These are phyloP conservation scores for Leccinum angustisporum DNA, from an alignment of 1,284 basidiomycete species.

Conservation along the genomic window DNA sequence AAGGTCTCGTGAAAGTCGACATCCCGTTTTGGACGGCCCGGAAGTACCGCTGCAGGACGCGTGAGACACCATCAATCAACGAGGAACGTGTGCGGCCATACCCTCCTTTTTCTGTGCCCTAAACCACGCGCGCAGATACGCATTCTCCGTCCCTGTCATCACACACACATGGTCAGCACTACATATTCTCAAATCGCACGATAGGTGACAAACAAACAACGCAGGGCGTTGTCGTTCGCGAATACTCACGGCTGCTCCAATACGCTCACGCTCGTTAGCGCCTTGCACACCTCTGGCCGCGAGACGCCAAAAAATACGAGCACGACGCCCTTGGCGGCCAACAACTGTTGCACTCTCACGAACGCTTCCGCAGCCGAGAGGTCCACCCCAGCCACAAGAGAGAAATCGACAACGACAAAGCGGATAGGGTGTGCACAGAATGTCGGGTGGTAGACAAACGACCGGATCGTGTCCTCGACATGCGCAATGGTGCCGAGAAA, in stretches of 20 bases:
- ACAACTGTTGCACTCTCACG: slow-evolving; percentile 84
- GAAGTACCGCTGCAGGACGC: slow-evolving; percentile 46
- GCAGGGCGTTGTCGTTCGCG: slow-evolving; percentile 4
- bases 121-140: slow-evolving; percentile 79
- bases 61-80: background rate
- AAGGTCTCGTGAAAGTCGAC: slow-evolving; percentile 53
- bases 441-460: too few relatives aligned
- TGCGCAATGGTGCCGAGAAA: too few relatives aligned
- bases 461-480: too few relatives aligned
- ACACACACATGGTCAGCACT: slow-evolving; percentile 16
- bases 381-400: too few relatives aligned
- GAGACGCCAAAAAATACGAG: slow-evolving; percentile 88
- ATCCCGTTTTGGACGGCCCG: too few relatives aligned
- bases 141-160: slow-evolving; percentile 81
- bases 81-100: slow-evolving; percentile 25
- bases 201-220: slow-evolving; percentile 1
- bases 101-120: slow-evolving; percentile 58
- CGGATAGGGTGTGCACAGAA: too few relatives aligned
- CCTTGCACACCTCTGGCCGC: slow-evolving; percentile 63
- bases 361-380: too few relatives aligned
- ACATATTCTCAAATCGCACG: background rate
- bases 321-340: slow-evolving; percentile 75
- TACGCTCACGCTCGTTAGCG: slow-evolving; percentile 73
- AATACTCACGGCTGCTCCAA: slow-evolving; percentile 62
- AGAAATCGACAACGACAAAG: too few relatives aligned